Evolutionary conservation across 352 stramenopile species (phyloP), one percentile per base, ranked within the genome.

Genomic region (Globisporangium abappressorium): DNA sequence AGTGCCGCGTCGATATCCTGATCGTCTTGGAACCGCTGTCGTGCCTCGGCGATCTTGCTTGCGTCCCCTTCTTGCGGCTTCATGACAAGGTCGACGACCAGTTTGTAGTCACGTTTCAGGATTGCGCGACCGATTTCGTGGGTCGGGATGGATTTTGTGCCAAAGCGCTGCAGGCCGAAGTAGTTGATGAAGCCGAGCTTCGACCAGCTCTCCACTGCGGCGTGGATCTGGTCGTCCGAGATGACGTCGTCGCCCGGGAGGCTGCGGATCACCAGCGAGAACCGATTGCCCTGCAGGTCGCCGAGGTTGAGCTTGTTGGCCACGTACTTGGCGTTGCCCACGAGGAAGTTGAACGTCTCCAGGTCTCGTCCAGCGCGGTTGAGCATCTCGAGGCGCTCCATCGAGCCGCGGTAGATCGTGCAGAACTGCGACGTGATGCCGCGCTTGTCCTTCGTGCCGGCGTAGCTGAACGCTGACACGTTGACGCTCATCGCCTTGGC

Each of bases 151-250:
- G 82, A 89, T 47, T 87, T 94, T 76, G 82, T 98, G 78, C 84
- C 97, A 77, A 98, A 99, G 72, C 95, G 85, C 81, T 99, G 97
- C 58, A 99, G 85, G 3, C 97, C 97, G 81, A 99, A 99, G 82
- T 99, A 99, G 72, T 99, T 99, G 70, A 99, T 96, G 76, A 99
- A 99, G 7, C 97, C 97, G 33, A 78, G 70, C 5, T 66, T n/a
- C 5, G 76, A 70, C 87, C 92, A 98, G 57, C 73, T 92, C 12
- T 76, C 66, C 41, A 97, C 82, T 0, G 85, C 86, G n/a, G 68
- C 67, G 49, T 91, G 72, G 57, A 96, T 75, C 18, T 87, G 70
- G 0, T 81, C 72, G 49, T 90, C 81, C 14, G 85, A 82, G 11
- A 98, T 78, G 8, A 79, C 66, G 4, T 71, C 55, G 15, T 81